Evolutionary conservation across 176 grass and related monocot genomes (phyloP), one percentile per base, ranked within the genome.

Genomic region (Carex scoparia): DNA sequence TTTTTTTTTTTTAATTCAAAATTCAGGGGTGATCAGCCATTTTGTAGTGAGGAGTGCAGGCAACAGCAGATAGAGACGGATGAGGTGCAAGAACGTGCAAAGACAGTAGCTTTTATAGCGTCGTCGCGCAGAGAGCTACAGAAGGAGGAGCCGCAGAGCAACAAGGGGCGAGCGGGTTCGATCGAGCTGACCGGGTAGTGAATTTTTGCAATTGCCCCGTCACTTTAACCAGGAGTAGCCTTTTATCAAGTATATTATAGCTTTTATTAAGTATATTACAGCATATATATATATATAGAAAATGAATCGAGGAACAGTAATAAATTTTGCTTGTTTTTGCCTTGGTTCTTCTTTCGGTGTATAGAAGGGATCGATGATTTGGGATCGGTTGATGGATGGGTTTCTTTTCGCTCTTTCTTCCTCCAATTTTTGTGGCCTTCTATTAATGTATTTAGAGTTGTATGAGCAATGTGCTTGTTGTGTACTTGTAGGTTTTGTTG

Each of bases 31-130:
- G 94, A 94, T 86, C 86, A 86, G 77, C 92, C 94, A 54, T 94
- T 97, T 86, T 97, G 94, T 90, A 97, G 90, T 78, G 90, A 91
- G 92, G 92, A 97, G 85, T 97, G 94, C 85, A 92, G 94, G 87
- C 79, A 87, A 84, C 82, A 94, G 85, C 92, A 94, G 88, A 92
- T 97, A 32, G 90, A 94, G 64, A 86, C 88, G 88, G 95, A 98
- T 82, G 94, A 92, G 76, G 86, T 85, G 54, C 87, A 81, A 33
- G 88, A 79, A 14, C n/a, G 69, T 16, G 71, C 78, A 14, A 76
- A 74, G 12, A 75, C 84, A 67, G 68, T 82, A 9, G 74, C 87
- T 14, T 3, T 86, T 14, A 77, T 46, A 66, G 84, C 84, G 51
- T 83, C 54, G 15, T 71, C 85, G 27, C 76, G 75, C 23, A 56